A percentile compares a stretch with the other conserved stretches of the same genome.
Evolutionary conservation across 2,329 filamentous ascomycete species (phyloP).

Genomic region (Paecilomyces sp.): DNA sequence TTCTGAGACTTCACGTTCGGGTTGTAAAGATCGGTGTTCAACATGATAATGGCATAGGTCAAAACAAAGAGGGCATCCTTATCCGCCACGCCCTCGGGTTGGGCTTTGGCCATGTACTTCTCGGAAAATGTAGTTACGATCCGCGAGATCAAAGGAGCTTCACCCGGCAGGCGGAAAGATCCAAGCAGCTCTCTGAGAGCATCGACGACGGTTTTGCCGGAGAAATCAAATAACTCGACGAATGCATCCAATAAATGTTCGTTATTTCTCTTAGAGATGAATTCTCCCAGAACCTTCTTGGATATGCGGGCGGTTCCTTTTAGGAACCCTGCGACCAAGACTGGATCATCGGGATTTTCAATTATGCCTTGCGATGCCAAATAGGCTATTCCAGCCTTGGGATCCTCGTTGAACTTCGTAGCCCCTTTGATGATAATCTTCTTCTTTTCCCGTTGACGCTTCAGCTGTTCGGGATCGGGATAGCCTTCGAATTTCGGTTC

Average conservation of each 20-base stretch:
- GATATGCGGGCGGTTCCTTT: slow-evolving; percentile 81
- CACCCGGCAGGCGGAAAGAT: slow-evolving; percentile 87
- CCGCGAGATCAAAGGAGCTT: slow-evolving; percentile 85
- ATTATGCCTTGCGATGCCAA: slow-evolving; percentile 83
- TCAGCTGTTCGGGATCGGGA: slow-evolving; percentile 58
- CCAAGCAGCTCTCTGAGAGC: slow-evolving; percentile 81
- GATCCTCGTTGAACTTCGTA: slow-evolving; percentile 89
- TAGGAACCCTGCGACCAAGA: slow-evolving; percentile 77
- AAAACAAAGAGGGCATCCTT: slow-evolving; percentile 85
- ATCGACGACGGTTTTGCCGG: slow-evolving; percentile 79
- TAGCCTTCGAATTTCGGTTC: slow-evolving; percentile 57
- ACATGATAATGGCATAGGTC: slow-evolving; percentile 93
- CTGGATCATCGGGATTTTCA: slow-evolving; percentile 62
- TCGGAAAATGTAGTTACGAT: slow-evolving; percentile 84
- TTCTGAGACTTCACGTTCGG: slow-evolving; percentile 69
- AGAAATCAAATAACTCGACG: slow-evolving; percentile 81
- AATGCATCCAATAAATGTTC: slow-evolving; percentile 79
- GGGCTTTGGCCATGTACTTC: slow-evolving; percentile 66
- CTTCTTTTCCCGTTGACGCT: slow-evolving; percentile 70
- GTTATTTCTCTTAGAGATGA: slow-evolving; percentile 83
- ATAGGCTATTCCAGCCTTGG: slow-evolving; percentile 81
- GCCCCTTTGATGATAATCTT: slow-evolving; percentile 82
- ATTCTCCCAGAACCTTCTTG: slow-evolving; percentile 87
- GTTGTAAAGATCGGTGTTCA: slow-evolving; percentile 96
- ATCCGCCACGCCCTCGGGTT: slow-evolving; percentile 69